A percentile compares a stretch with the other conserved stretches of the same genome.
Evolutionary conservation across 2,329 filamentous ascomycete genomes (phyloP).

Genomic region (Dactylellina leptospora): DNA sequence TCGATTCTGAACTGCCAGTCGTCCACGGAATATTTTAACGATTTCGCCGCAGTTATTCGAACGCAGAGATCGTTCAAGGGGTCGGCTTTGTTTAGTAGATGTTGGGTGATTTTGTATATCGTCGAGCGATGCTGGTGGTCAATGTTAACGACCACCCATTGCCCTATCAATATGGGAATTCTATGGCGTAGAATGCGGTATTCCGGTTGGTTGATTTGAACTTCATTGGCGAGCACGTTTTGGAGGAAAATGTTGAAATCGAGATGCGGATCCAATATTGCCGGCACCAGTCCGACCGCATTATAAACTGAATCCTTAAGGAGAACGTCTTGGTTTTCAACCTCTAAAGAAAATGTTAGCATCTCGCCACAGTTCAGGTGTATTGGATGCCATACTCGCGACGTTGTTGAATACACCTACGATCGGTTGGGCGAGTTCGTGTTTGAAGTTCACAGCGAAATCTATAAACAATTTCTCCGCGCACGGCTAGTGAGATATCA

Average conservation of each 20-base stretch:
- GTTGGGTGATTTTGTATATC: conserved; percentile 87
- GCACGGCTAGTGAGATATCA: conserved; percentile 67
- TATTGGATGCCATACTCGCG: conserved; percentile 67
- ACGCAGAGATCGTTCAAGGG: conserved; percentile 89
- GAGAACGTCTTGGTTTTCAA: conserved; percentile 74
- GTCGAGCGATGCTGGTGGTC: conserved; percentile 73
- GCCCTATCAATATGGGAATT: conserved; percentile 85
- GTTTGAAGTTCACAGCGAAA: conserved; percentile 86
- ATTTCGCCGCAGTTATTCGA: conserved; percentile 85
- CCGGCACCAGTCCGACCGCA: conserved; percentile 84
- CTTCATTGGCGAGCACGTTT: conserved; percentile 78
- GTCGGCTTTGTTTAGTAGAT: conserved; percentile 81
- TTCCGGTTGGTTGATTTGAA: conserved; percentile 72
- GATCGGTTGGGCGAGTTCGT: conserved; percentile 79
- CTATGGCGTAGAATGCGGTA: conserved; percentile 87
- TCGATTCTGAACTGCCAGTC: conserved; percentile 82
- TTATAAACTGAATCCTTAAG: conserved; percentile 95
- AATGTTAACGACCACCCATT: conserved; percentile 86
- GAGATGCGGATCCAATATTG: conserved; percentile 76
- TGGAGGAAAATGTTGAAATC: conserved; percentile 85
- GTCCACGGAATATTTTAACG: conserved; percentile 80
- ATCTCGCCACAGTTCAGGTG: conserved; percentile 52
- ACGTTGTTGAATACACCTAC: conserved; percentile 83
- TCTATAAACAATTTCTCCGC: conserved; percentile 94
- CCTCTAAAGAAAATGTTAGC: conserved; percentile 52